Conservation (phyloP, 1,284 basidiomycete genomes). For the Fomitopsis pinicola region DNA sequence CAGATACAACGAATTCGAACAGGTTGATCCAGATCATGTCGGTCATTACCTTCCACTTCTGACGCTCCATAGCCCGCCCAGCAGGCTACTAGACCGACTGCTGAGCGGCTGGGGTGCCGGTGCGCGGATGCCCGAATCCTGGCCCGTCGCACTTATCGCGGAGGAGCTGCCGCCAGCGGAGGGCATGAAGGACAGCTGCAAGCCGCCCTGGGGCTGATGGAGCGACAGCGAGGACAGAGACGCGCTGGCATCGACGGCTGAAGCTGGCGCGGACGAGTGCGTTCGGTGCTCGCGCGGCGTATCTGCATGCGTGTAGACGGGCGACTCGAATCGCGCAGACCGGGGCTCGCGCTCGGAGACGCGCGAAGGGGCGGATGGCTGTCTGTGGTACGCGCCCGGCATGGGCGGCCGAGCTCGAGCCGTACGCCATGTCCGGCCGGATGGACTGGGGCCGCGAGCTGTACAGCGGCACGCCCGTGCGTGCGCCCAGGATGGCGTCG, state of each 20-base stretch:
- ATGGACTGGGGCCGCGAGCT: constrained; percentile 13
- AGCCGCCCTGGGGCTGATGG: constrained; percentile 1
- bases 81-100: constrained; percentile 15
- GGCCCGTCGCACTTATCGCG: constrained; percentile 16
- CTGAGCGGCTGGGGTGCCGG: constrained; percentile 20
- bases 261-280: background rate
- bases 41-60: constrained; percentile 7
- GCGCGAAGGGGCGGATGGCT: background rate
- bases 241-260: background rate
- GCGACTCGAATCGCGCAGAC: background rate
- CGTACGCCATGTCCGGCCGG: constrained; percentile 1
- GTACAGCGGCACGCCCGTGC: constrained; percentile 17
- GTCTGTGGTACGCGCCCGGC: background rate
- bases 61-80: constrained; percentile 10
- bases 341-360: background rate
- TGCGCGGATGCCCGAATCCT: constrained; percentile 20
- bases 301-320: background rate
- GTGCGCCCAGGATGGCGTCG: constrained; percentile 11
- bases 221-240: background rate
- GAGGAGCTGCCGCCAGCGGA: constrained; percentile 12
- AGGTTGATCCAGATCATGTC: background rate
- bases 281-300: background rate
- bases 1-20: background rate
- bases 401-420: constrained; percentile 3
- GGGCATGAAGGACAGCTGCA: constrained; percentile 13